These are phyloP conservation scores for Fusarium illudens DNA, from an alignment of 2,329 filamentous ascomycete genomes.

Conservation along the genomic window DNA sequence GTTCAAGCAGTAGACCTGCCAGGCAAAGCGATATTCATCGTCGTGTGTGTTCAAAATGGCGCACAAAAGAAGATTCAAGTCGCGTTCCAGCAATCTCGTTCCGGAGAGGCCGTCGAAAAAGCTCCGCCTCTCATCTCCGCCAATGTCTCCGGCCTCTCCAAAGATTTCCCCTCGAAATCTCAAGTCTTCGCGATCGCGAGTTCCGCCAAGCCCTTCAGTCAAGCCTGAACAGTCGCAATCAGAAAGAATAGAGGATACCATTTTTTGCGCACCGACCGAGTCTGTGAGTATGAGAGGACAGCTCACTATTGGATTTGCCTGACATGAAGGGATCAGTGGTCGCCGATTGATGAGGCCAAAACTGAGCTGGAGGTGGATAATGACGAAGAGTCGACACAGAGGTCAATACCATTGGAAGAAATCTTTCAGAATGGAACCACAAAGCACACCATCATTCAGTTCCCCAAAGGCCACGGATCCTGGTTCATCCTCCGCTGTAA, in stretches of 20 bases:
- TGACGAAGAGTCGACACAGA: not conserved
- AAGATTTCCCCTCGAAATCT: not conserved
- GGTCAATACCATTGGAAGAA: not conserved
- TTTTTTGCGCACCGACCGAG: not conserved
- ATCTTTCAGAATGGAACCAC: not conserved
- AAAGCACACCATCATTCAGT: conserved; percentile 10
- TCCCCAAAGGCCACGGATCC: not conserved
- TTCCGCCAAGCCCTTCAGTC: not conserved
- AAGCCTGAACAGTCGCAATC: not conserved
- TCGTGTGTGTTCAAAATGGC: not conserved
- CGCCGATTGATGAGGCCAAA: not conserved
- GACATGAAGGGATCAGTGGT: not conserved
- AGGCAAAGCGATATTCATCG: not conserved
- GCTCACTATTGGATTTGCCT: not conserved
- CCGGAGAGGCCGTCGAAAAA: not conserved
- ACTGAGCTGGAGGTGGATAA: not conserved
- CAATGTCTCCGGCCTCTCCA: not conserved
- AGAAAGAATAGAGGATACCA: not conserved
- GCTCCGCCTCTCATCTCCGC: not conserved
- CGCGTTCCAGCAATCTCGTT: not conserved
- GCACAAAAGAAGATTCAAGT: not conserved
- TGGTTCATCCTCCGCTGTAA: conserved; percentile 12
- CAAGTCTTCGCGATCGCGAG: not conserved
- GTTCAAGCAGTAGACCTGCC: not conserved
- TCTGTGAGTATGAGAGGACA: not conserved